These are phyloP conservation scores for Phytophthora chlamydospora DNA, from an alignment of 352 stramenopile species.

Conservation along the genomic window DNA sequence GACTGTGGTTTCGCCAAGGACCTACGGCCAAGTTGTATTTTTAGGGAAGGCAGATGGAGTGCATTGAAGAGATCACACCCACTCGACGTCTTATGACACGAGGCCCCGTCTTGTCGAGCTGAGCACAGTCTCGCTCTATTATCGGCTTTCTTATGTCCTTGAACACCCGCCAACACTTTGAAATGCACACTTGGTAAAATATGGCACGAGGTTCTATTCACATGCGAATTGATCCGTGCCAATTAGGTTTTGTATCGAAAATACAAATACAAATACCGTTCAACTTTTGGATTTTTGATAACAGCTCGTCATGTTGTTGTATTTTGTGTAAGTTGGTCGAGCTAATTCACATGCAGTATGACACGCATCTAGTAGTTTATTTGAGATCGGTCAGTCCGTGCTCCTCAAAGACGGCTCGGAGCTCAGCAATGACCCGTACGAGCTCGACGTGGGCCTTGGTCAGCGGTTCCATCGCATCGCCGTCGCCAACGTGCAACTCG, in stretches of 20 bases:
- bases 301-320: too few species aligned
- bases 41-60: conserved; percentile 11
- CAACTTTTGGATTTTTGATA: too few species aligned
- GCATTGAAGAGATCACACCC: neutral
- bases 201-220: neutral
- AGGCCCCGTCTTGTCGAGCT: neutral
- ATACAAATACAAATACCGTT: too few species aligned
- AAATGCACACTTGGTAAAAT: neutral
- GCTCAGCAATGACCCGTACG: conserved; percentile 54
- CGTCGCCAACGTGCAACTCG: conserved; percentile 50
- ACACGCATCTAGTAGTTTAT: conserved; percentile 51
- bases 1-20: conserved; percentile 24
- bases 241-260: too few species aligned
- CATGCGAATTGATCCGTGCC: too few species aligned
- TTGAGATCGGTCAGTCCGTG: conserved; percentile 80
- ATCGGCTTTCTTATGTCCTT: neutral
- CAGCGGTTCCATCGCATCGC: conserved; percentile 47
- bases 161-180: neutral
- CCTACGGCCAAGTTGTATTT: conserved; percentile 16
- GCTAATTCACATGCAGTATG: conserved; percentile 24
- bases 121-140: neutral
- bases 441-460: conserved; percentile 54
- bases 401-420: conserved; percentile 59
- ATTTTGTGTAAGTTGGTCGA: neutral
- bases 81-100: conserved; percentile 4